Base-by-base conservation (phyloP, 192 early-diverging fungal genomes). In the Mortierella claussenii region DNA sequence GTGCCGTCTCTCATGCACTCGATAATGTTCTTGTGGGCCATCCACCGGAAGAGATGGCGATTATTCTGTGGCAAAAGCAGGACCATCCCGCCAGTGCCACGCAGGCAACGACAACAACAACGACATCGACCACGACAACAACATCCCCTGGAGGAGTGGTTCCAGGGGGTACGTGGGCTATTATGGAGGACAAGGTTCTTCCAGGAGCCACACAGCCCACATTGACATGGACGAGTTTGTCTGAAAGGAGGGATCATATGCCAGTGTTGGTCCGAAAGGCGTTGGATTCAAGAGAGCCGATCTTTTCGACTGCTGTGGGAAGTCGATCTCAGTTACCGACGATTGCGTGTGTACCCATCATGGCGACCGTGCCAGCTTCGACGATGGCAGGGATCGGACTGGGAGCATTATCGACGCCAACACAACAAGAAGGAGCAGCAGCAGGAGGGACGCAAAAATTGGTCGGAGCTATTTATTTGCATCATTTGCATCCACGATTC, bases 31-130 rank as follows among this genome's bases (percentile, higher is more conserved):
- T 76, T 13, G 73, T 62, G 6, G 63, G 55, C 2, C 73, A 76
- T 24, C 73, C 73, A 23, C 73, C 73, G 57, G 73, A 76, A 24
- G 73, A 76, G 31, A 76, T 76, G 73, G 73, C 73, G 0, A 76
- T 76, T 18, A 76, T 76, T 57, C 53, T 76, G 10, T 60, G 64
- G 73, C 64, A 76, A 62, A 76, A 76, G 56, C 64, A 76, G 15
- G 73, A 76, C 5, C 56, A 46, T 50, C 26, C 30, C 5, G 47
- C 64, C 2, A 45, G 61, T 24, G n/a, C n/a, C n/a, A n/a, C n/a
- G n/a, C n/a, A n/a, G n/a, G n/a, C n/a, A n/a, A n/a, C n/a, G n/a
- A n/a, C n/a, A n/a, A n/a, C n/a, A n/a, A n/a, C n/a, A n/a, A n/a
- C n/a, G n/a, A n/a, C n/a, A n/a, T n/a, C n/a, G n/a, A n/a, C n/a